Base-by-base conservation (phyloP, 1,284 basidiomycete genomes). In the Puccinia sorghi region DNA sequence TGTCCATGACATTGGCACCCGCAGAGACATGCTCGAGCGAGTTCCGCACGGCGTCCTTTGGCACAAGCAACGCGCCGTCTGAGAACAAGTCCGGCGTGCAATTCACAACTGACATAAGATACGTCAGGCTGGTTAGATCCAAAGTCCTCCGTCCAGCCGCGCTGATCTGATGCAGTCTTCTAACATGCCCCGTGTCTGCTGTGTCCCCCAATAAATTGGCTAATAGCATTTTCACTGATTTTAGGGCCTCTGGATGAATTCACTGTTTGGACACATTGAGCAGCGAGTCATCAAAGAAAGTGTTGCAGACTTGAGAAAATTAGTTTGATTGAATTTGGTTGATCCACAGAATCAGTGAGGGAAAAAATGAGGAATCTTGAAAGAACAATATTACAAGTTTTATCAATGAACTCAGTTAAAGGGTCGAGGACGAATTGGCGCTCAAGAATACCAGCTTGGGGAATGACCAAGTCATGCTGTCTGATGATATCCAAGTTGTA, bases 11-110 rank as follows among this genome's bases (percentile, higher is more conserved):
- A 80, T 90, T 88, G 0, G 91, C 90, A 0, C 91, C 90, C 0
- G 85, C 85, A 0, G 84, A 80, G 2, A 90, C 20, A 25, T 77
- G 75, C 52, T 57, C 25, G 2, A 77, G 27, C 20, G 66, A 25
- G 15, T 59, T 37, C 22, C 56, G 32, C 22, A 77, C 66, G 13
- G 41, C 64, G 61, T 77, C 66, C 27, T 50, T 17, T 9, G 32
- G 3, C 15, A 20, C 2, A 81, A 88, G 86, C 83, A 92, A 86
- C 56, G 86, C 84, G 0, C 94, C 94, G 81, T 98, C 94, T 0
- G 95, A 98, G 86, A 99, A 99, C 0, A 94, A 97, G 85, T 99
- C 95, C 0, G 97, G 97, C 0, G 97, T 99, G 3, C 89, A 89
- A 84, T 99, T 98, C 81, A 99, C 88, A 5, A 94, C 97, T 0